Evolutionary conservation across 2,329 filamentous ascomycete genomes (phyloP).

Genomic region (Colletotrichum shisoi): DNA sequence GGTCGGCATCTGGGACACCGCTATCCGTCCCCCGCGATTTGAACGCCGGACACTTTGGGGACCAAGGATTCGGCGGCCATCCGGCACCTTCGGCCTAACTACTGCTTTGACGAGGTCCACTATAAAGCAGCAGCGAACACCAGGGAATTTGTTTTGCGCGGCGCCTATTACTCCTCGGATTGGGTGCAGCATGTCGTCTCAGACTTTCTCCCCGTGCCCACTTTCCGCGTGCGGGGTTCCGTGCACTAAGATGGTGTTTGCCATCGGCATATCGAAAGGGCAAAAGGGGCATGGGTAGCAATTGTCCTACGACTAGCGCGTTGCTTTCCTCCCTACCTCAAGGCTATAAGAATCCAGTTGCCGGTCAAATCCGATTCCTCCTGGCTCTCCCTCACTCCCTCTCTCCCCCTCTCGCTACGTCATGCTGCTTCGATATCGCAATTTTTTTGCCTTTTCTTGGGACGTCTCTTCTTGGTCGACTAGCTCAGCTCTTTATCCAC

Average conservation of each 20-base stretch:
- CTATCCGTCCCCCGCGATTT: background rate
- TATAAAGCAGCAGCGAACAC: background rate
- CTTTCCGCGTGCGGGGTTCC: conserved; percentile 37
- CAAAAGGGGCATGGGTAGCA: conserved; percentile 20
- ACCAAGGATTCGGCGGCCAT: background rate
- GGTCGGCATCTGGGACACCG: background rate
- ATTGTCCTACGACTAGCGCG: conserved; percentile 11
- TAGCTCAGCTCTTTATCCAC: background rate
- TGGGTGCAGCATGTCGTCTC: conserved; percentile 5
- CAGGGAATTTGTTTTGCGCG: background rate
- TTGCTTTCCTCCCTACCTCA: background rate
- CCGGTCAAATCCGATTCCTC: background rate
- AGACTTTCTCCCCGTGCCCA: conserved; percentile 28
- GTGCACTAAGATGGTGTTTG: conserved; percentile 31
- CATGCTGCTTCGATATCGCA: background rate
- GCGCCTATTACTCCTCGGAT: conserved; percentile 2
- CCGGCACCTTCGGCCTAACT: conserved; percentile 7
- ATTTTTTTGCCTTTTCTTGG: background rate
- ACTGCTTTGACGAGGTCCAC: conserved; percentile 5
- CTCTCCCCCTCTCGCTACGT: background rate
- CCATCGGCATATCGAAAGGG: conserved; percentile 26
- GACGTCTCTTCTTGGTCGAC: background rate
- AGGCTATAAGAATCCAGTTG: conserved; percentile 20
- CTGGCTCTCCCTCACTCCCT: too few species aligned
- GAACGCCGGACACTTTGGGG: background rate